phyloP scores from a whole-genome alignment of 2,329 filamentous ascomycete species.

The Pseudogymnoascus sp. region DNA sequence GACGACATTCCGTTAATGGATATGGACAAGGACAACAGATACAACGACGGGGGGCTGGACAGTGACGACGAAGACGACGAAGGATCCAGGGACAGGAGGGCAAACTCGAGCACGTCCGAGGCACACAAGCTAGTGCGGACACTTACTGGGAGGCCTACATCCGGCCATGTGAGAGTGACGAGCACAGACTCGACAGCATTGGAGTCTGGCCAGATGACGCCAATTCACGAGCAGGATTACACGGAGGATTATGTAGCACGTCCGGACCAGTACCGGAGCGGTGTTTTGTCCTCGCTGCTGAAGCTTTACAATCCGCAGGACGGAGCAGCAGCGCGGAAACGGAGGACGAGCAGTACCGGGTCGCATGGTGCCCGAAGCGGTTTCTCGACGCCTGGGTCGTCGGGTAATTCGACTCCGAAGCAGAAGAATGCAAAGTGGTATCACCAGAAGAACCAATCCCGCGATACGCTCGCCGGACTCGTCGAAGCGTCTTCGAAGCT shows the following conservation, averaged over 20 bases:
- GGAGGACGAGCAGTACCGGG: conserved; percentile 21
- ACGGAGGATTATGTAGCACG: conserved; percentile 57
- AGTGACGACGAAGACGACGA: conserved; percentile 21
- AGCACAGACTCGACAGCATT: conserved; percentile 16
- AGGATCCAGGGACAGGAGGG: conserved; percentile 10
- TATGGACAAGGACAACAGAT: conserved; percentile 24
- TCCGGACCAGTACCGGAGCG: conserved; percentile 61
- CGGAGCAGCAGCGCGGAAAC: conserved; percentile 23
- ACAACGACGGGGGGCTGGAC: conserved; percentile 19
- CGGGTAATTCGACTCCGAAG: conserved; percentile 30
- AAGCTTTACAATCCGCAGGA: conserved; percentile 55
- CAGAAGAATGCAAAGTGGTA: conserved; percentile 26
- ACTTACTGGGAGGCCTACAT: conserved; percentile 28
- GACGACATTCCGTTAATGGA: conserved; percentile 25
- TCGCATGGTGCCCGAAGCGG: conserved; percentile 25
- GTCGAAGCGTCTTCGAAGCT: conserved; percentile 48
- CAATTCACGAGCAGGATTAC: conserved; percentile 32
- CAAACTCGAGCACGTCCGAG: conserved; percentile 29
- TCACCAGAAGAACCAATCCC: conserved; percentile 35
- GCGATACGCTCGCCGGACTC: conserved; percentile 41
- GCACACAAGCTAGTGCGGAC: conserved; percentile 37
- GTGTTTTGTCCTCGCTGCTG: conserved; percentile 64
- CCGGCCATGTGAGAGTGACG: conserved; percentile 17
- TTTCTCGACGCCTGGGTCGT: conserved; percentile 36
- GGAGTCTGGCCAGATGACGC: conserved; percentile 40